These are phyloP conservation scores for Paxillus involutus DNA, from an alignment of 768 basidiomycete genomes.

Conservation along the genomic window DNA sequence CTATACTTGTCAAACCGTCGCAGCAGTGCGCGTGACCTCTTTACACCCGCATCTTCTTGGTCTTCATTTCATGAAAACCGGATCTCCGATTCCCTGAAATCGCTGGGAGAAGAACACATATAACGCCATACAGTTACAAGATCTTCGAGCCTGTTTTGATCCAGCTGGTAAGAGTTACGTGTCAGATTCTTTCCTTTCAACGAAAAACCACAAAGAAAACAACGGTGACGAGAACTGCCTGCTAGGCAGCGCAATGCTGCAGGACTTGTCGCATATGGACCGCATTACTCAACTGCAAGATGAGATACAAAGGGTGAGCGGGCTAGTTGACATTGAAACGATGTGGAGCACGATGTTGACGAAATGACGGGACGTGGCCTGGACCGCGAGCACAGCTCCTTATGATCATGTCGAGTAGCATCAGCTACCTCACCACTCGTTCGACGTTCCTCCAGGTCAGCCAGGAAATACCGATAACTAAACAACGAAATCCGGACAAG, in stretches of 20 bases:
- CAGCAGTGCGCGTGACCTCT: too few relatives aligned
- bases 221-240: slow-evolving; percentile 1
- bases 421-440: slow-evolving; percentile 76
- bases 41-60: neutral
- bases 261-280: slow-evolving; percentile 93
- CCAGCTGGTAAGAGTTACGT: slow-evolving; percentile 8
- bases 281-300: slow-evolving; percentile 94
- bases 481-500: slow-evolving; percentile 69
- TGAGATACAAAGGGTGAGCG: slow-evolving; percentile 82
- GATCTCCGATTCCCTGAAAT: neutral
- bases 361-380: neutral
- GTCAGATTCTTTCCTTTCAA: slow-evolving; percentile 9
- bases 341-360: slow-evolving; percentile 3
- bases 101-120: neutral
- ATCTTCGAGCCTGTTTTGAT: neutral
- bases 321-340: neutral
- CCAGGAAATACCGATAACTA: slow-evolving; percentile 80
- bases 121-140: neutral
- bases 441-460: slow-evolving; percentile 79
- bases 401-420: slow-evolving; percentile 82
- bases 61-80: slow-evolving; percentile 1
- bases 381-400: slow-evolving; percentile 56
- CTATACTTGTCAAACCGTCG: too few relatives aligned
- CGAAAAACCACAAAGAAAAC: slow-evolving; percentile 1
- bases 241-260: slow-evolving; percentile 75